phyloP scores from a whole-genome alignment of 176 grass and related monocot species.

The Carex myosuroides region DNA sequence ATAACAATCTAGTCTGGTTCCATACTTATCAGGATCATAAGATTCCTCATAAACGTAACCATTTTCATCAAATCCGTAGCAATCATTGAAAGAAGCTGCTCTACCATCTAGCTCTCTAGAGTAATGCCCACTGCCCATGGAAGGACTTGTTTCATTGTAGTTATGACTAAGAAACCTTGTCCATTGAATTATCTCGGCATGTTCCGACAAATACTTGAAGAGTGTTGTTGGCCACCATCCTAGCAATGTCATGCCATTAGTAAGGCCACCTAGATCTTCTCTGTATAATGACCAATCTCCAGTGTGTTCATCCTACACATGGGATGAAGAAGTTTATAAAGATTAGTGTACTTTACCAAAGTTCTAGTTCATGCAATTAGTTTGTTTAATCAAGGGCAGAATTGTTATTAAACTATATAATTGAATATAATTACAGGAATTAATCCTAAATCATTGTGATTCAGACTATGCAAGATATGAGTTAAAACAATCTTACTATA shows the following conservation, averaged over 20 bases:
- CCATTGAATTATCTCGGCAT: background rate
- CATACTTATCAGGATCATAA: background rate
- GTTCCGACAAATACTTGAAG: background rate
- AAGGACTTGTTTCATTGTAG: background rate
- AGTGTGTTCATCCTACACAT: slow-evolving; percentile 22
- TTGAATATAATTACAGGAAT: background rate
- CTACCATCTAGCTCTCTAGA: background rate
- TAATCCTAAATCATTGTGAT: background rate
- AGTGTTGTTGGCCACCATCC: slow-evolving; percentile 5
- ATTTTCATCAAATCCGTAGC: background rate
- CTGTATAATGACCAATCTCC: slow-evolving; percentile 35
- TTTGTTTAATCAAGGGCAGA: background rate
- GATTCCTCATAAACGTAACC: background rate
- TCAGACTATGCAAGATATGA: background rate
- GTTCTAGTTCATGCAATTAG: background rate
- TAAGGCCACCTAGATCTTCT: background rate
- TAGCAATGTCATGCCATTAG: background rate
- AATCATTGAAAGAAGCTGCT: background rate
- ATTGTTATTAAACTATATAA: background rate
- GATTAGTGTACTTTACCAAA: background rate
- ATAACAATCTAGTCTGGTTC: background rate
- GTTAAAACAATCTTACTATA: background rate
- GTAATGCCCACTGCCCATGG: background rate
- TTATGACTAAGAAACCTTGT: background rate
- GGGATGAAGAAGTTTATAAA: background rate